Percentiles rank a stretch among this genome's conserved stretches.
Evolutionary conservation across 2,329 filamentous ascomycete genomes (phyloP).

Genomic region (Ambrosiella beaveri): DNA sequence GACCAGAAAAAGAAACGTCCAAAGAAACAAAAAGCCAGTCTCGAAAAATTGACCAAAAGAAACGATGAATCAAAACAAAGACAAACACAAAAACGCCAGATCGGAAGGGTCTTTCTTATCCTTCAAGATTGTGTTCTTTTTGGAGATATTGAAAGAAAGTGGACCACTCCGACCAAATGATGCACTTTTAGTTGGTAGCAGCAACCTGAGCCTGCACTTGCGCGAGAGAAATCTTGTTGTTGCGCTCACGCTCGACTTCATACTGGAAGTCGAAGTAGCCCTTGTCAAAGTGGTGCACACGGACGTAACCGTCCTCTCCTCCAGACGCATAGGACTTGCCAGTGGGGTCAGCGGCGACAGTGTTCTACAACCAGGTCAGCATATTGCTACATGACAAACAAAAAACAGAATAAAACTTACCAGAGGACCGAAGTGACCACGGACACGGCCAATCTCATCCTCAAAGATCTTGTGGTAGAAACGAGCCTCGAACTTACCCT

Average conservation of each 20-base stretch:
- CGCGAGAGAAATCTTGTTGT: slow-evolving; percentile 21
- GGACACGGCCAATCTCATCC: slow-evolving; percentile 93
- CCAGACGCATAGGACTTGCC: slow-evolving; percentile 88
- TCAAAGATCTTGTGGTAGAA: slow-evolving; percentile 99
- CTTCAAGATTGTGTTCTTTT: no score
- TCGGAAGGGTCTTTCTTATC: no score
- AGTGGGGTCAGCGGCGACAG: slow-evolving; percentile 79
- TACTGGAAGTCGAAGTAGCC: slow-evolving; percentile 97
- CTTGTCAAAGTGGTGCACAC: slow-evolving; percentile 97
- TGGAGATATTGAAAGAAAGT: no score
- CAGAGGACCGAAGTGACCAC: slow-evolving; percentile 90
- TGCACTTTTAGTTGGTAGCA: not conserved
- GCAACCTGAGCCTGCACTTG: not conserved
- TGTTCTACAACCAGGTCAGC: slow-evolving; percentile 39
- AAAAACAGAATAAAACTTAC: slow-evolving; percentile 19
- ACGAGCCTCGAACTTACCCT: slow-evolving; percentile 97
- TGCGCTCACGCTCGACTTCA: slow-evolving; percentile 81
- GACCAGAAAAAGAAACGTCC: no score
- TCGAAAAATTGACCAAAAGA: no score
- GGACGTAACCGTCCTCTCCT: slow-evolving; percentile 96
- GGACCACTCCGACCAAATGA: not conserved
- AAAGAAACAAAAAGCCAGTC: no score
- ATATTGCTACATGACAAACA: not conserved
- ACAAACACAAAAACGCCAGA: no score
- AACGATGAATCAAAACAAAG: no score